These are phyloP conservation scores for Verruconis gallopava DNA, from an alignment of 2,329 filamentous ascomycete genomes.

Conservation along the genomic window DNA sequence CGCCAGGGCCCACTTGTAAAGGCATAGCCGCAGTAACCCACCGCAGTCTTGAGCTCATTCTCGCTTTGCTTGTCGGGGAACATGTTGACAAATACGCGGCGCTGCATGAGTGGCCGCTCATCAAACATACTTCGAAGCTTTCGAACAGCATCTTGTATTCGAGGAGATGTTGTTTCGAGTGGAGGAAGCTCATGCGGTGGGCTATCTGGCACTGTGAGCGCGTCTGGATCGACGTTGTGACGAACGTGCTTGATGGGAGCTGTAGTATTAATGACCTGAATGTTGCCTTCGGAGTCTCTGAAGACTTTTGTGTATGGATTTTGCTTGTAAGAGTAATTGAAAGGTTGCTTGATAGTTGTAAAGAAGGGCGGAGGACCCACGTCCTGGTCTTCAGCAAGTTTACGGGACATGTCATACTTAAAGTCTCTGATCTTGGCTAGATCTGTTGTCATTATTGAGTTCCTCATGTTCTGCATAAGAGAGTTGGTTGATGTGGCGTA, in stretches of 20 bases:
- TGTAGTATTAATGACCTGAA: conserved; percentile 12
- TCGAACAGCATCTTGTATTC: conserved; percentile 51
- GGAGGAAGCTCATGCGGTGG: conserved; percentile 44
- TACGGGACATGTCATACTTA: conserved; percentile 3
- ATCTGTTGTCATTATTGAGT: conserved; percentile 25
- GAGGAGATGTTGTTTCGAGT: conserved; percentile 37
- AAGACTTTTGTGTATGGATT: conserved; percentile 62
- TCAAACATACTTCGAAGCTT: conserved; percentile 54
- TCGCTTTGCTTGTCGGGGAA: conserved; percentile 29
- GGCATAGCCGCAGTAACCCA: conserved; percentile 79
- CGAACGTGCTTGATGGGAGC: conserved; percentile 39
- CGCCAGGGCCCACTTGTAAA: conserved; percentile 89
- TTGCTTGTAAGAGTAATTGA: conserved; percentile 64
- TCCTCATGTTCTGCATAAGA: conserved; percentile 58
- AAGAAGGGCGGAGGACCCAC: conserved; percentile 8
- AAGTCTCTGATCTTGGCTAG: conserved; percentile 4
- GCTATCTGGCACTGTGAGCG: conserved; percentile 46
- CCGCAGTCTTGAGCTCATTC: conserved; percentile 54
- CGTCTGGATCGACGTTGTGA: conserved; percentile 48
- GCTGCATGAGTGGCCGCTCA: conserved; percentile 72
- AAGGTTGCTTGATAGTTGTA: conserved; percentile 12
- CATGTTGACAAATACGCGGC: conserved; percentile 61
- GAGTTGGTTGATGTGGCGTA: conserved; percentile 56
- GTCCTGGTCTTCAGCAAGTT: conserved; percentile 5
- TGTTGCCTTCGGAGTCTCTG: conserved; percentile 36